Conservation (phyloP, 768 basidiomycete genomes). For the Rhizopogon vesiculosus region DNA sequence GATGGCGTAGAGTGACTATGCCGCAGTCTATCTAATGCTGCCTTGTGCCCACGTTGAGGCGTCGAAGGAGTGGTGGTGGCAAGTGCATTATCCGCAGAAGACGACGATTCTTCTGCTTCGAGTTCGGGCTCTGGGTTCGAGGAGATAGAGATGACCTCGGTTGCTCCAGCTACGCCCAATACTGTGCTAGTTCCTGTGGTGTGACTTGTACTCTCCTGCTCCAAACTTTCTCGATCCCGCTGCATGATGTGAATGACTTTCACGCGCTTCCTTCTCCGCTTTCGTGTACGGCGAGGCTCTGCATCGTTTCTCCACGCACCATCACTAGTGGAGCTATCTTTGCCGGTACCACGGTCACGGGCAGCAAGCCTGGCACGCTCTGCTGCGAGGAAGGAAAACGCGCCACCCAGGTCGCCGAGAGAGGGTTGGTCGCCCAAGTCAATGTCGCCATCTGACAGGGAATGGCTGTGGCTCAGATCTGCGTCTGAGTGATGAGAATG, state of each 20-base stretch:
- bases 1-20: conserved; percentile 45
- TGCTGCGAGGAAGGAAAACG: conserved; percentile 68
- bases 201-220: background rate
- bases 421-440: conserved; percentile 48
- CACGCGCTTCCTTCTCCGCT: conserved; percentile 34
- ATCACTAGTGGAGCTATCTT: conserved; percentile 31
- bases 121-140: conserved; percentile 15
- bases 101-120: conserved; percentile 24
- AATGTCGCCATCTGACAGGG: conserved; percentile 14
- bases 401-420: conserved; percentile 68
- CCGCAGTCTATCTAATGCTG: conserved; percentile 24
- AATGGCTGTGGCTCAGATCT: background rate
- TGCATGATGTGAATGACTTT: conserved; percentile 25
- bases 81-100: conserved; percentile 17
- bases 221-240: conserved; percentile 10
- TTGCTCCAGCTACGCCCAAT: background rate
- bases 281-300: conserved; percentile 33
- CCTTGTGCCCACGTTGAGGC: conserved; percentile 21
- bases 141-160: conserved; percentile 15
- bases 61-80: conserved; percentile 21
- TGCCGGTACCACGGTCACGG: conserved; percentile 18
- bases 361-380: conserved; percentile 61
- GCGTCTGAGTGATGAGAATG: background rate
- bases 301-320: conserved; percentile 35
- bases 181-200: background rate